phyloP scores from a whole-genome alignment of 1,139 yeast species.

The Pichia norvegensis region DNA sequence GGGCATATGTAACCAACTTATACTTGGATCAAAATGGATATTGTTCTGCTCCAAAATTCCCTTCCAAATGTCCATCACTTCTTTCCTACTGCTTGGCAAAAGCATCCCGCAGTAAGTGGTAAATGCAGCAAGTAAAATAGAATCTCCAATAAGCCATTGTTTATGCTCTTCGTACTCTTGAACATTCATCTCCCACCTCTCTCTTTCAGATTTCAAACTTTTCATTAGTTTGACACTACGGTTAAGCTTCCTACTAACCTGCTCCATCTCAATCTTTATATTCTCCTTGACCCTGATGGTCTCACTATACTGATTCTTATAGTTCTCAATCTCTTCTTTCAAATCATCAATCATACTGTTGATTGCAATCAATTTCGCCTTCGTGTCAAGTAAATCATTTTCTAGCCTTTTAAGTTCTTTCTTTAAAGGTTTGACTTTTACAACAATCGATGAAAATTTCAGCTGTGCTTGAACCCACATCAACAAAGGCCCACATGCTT shows the following conservation, averaged over 20 bases:
- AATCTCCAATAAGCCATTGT: constrained; percentile 53
- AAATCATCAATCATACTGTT: constrained; percentile 75
- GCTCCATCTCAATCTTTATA: constrained; percentile 61
- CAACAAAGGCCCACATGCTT: constrained; percentile 88
- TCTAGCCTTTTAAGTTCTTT: constrained; percentile 60
- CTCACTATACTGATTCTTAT: constrained; percentile 61
- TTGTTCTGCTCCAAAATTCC: constrained; percentile 31
- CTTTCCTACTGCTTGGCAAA: constrained; percentile 45
- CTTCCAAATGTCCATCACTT: constrained; percentile 37
- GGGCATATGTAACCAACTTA: constrained; percentile 27
- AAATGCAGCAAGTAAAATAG: constrained; percentile 55
- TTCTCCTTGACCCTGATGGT: constrained; percentile 72
- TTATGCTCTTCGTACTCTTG: constrained; percentile 42
- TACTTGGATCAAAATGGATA: constrained; percentile 34
- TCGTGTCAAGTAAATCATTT: constrained; percentile 50
- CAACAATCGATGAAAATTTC: constrained; percentile 58
- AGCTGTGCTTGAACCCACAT: constrained; percentile 91
- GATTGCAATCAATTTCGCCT: constrained; percentile 65
- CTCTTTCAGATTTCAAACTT: constrained; percentile 57
- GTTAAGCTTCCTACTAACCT: constrained; percentile 52
- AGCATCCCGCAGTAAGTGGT: constrained; percentile 54
- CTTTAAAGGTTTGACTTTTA: constrained; percentile 66
- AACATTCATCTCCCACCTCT: constrained; percentile 66
- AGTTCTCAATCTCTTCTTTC: constrained; percentile 57
- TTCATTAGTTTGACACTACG: constrained; percentile 60